Evolutionary conservation across 164 flowering plant genomes (phyloP).

Genomic region (Chloranthus sessilifolius): DNA sequence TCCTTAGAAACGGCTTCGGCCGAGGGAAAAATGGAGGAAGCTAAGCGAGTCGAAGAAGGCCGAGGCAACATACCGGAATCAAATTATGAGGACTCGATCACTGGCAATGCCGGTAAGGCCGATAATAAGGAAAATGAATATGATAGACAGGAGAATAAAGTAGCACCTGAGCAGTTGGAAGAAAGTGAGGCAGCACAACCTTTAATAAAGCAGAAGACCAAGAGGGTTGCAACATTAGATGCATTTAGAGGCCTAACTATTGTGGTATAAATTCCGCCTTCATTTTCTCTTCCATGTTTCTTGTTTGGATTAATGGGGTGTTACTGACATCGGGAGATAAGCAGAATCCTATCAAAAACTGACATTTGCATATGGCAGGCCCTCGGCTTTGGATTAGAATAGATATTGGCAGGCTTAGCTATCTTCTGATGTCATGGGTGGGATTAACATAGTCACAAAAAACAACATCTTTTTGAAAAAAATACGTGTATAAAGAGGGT

Average conservation of each 20-base stretch:
- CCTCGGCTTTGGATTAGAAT: too few species aligned
- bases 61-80: slow-evolving; percentile 7
- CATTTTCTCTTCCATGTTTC: neutral
- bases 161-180: neutral
- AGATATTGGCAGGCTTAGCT: too few species aligned
- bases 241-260: slow-evolving; percentile 81
- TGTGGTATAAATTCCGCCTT: slow-evolving; percentile 33
- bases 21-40: slow-evolving; percentile 19
- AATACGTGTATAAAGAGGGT: too few species aligned
- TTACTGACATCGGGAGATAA: too few species aligned
- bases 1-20: too few species aligned
- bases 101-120: neutral
- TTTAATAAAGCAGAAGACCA: slow-evolving; percentile 33
- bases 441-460: too few species aligned
- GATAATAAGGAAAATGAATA: slow-evolving; percentile 2
- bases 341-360: too few species aligned
- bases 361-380: too few species aligned
- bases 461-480: too few species aligned
- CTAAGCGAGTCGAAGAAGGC: slow-evolving; percentile 37
- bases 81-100: neutral
- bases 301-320: too few species aligned
- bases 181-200: slow-evolving; percentile 7
- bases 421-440: too few species aligned
- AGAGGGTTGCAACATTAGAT: slow-evolving; percentile 68
- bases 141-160: slow-evolving; percentile 11